Evolutionary conservation across 2,329 filamentous ascomycete genomes (phyloP).

Genomic region (Fusarium tanahbumbuense): DNA sequence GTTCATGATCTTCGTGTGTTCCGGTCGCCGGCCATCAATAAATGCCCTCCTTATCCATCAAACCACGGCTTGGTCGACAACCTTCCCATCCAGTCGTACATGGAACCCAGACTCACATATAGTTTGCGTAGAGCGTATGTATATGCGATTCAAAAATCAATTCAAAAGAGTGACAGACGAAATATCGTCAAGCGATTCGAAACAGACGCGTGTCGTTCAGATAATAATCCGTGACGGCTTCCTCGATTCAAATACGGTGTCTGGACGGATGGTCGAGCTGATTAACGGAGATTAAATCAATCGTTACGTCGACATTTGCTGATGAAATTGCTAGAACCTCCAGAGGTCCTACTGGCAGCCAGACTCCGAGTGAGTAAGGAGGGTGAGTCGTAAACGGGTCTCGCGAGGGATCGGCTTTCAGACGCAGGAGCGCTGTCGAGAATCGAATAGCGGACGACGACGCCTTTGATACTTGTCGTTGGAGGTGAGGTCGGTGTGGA

Average conservation of each 20-base stretch:
- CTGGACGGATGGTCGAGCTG: constrained; percentile 32
- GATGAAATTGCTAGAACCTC: constrained; percentile 46
- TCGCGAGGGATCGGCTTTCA: constrained; percentile 41
- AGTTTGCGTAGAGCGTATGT: constrained; percentile 48
- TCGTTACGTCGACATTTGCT: constrained; percentile 50
- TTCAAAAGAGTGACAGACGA: constrained; percentile 62
- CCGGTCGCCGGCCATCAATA: not conserved
- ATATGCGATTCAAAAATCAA: constrained; percentile 46
- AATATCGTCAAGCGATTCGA: constrained; percentile 55
- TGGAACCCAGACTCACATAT: constrained; percentile 42
- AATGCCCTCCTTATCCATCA: not conserved
- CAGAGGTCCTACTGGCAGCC: constrained; percentile 45
- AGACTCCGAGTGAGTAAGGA: constrained; percentile 39
- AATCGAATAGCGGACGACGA: constrained; percentile 50
- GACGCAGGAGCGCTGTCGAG: constrained; percentile 48
- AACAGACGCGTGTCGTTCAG: constrained; percentile 47
- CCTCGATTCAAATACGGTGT: constrained; percentile 26
- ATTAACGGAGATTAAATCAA: constrained; percentile 44
- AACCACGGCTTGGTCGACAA: not conserved
- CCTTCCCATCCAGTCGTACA: not conserved
- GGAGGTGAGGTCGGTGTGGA: constrained; percentile 48
- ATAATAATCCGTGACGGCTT: constrained; percentile 40
- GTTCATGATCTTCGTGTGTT: not conserved
- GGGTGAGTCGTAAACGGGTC: constrained; percentile 37
- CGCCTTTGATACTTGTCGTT: constrained; percentile 49